Evolutionary conservation across 169 alveolate genomes (phyloP), one percentile per base, ranked within the genome.

Genomic region (Cardiosporidium cionae): DNA sequence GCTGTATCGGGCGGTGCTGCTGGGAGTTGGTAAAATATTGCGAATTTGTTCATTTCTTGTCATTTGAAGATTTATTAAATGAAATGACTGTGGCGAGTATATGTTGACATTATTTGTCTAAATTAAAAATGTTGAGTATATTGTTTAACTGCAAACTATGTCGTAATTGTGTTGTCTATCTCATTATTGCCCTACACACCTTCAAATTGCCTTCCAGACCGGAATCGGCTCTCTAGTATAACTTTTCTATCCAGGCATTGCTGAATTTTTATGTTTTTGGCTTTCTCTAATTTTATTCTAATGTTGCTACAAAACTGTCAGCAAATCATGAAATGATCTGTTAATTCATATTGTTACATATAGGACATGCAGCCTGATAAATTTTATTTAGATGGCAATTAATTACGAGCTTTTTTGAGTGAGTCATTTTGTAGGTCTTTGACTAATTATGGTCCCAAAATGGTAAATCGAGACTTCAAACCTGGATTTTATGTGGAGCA

Each of bases 401-500:
- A n/a, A 44, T 44, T 44, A 16, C n/a, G 16, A 16, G 27, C 27
- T 16, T 44, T 44, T 44, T n/a, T n/a, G 16, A 16, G 27, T 44
- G 58, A 16, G 58, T n/a, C n/a, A 58, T 1, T 4, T 32, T 72
- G 86, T 16, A 81, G 88, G 75, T 74, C 86, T 7, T 68, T 88
- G 74, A 64, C 74, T 22, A 84, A 72, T 35, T 76, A 80, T 16
- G 96, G 91, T 1, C 86, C 91, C 7, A 86, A 91, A 67, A 83
- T 88, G 83, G 73, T 82, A 2, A 83, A 83, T 63, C 83, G 92
- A 34, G 92, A 91, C 75, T 84, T 84, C 31, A 73, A 85, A 44
- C 93, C 94, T 1, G 94, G 94, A 0, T 88, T 89, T 67, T 87
- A 74, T 69, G 91, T 86, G 23, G 92, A 86, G 70, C 94, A 88